Evolutionary conservation across 129 eudicot genomes (phyloP).

Genomic region (carrot (Daucus carota)): DNA sequence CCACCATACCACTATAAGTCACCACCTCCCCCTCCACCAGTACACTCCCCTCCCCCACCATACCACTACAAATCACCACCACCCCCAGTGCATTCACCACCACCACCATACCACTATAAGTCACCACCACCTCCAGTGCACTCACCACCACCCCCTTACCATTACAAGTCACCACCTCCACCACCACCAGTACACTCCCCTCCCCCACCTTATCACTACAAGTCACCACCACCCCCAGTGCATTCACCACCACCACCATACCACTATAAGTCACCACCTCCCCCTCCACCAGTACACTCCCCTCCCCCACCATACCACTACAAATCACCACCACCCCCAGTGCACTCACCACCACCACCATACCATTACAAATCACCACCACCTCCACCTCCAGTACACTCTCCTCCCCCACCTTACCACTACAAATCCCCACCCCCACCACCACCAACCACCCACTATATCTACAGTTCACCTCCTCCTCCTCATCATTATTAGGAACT

Average conservation of each 20-base stretch:
- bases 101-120: neutral
- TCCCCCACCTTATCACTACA: neutral
- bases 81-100: neutral
- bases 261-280: neutral
- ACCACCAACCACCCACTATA: neutral
- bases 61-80: neutral
- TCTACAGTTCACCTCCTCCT: conserved; percentile 1
- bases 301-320: neutral
- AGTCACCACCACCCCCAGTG: neutral
- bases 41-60: neutral
- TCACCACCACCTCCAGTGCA: neutral
- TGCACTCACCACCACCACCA: neutral
- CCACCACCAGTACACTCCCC: neutral
- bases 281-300: neutral
- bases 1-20: neutral
- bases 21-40: neutral
- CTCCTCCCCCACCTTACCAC: neutral
- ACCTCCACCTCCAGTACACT: neutral
- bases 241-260: neutral
- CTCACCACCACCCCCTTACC: neutral
- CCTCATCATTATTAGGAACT: neutral
- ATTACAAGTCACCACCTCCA: neutral
- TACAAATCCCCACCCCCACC: neutral
- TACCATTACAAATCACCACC: conserved; percentile 7
- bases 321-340: neutral